Percentiles rank a stretch among this genome's conserved stretches.
Conservation (phyloP, 129 eudicot genomes). For the Heracleum sosnowskyi region DNA sequence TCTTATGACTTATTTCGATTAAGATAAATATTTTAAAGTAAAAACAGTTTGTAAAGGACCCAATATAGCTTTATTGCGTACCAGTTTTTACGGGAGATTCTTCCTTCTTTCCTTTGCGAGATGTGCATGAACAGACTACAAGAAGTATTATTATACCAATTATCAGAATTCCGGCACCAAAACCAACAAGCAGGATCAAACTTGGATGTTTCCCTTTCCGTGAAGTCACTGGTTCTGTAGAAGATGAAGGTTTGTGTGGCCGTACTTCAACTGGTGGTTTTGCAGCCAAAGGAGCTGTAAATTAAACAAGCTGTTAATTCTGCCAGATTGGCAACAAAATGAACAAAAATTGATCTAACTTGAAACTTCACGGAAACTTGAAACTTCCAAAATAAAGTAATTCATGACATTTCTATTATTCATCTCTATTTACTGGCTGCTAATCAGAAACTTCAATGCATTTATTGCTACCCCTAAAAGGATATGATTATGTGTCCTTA, state of each 20-base stretch:
- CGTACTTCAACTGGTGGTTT: constrained; percentile 44
- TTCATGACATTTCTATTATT: neutral
- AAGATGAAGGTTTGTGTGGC: constrained; percentile 41
- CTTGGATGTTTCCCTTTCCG: constrained; percentile 47
- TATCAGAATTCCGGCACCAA: constrained; percentile 57
- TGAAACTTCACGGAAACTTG: no score
- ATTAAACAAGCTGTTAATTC: neutral
- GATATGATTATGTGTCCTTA: neutral
- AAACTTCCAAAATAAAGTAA: neutral
- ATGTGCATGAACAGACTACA: constrained; percentile 52
- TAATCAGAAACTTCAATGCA: neutral
- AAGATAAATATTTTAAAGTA: neutral
- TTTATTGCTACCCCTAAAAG: neutral
- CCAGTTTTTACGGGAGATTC: constrained; percentile 47
- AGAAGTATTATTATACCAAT: constrained; percentile 46
- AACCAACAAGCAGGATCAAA: constrained; percentile 51
- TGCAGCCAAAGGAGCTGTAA: constrained; percentile 66
- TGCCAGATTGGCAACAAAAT: neutral
- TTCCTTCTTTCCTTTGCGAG: constrained; percentile 45
- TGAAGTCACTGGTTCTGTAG: constrained; percentile 39
- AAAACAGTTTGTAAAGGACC: neutral
- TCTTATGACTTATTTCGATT: neutral
- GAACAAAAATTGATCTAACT: no score
- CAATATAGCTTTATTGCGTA: constrained; percentile 18
- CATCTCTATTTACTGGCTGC: neutral